phyloP scores from a whole-genome alignment of 1,284 basidiomycete species.

The Rhodotorula sp. region DNA sequence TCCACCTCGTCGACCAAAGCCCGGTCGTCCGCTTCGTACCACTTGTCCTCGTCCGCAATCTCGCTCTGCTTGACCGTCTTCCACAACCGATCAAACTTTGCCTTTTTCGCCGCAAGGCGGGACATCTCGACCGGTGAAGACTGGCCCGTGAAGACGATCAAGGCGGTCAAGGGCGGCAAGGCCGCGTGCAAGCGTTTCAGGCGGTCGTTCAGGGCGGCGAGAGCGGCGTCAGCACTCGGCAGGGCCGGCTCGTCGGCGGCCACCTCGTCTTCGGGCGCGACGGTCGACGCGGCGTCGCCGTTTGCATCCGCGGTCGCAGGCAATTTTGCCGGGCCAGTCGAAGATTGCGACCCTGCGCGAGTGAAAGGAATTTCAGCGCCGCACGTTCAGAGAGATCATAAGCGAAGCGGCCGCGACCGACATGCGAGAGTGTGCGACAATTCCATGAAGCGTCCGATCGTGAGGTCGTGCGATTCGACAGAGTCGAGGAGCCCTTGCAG shows the following conservation, averaged over 20 bases:
- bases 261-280: background rate
- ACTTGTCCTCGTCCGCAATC: slow-evolving; percentile 56
- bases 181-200: slow-evolving; percentile 64
- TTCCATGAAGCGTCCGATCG: slow-evolving; percentile 76
- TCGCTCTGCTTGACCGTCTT: slow-evolving; percentile 52
- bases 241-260: background rate
- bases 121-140: slow-evolving; percentile 78
- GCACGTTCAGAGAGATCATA: background rate
- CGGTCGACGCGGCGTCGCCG: background rate
- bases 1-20: slow-evolving; percentile 74
- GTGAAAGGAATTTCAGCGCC: background rate
- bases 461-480: slow-evolving; percentile 68
- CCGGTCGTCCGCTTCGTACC: slow-evolving; percentile 73
- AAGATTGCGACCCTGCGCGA: slow-evolving; percentile 38
- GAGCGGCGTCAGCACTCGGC: background rate
- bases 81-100: slow-evolving; percentile 68
- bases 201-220: slow-evolving; percentile 59
- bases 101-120: slow-evolving; percentile 64
- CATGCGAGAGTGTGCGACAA: slow-evolving; percentile 74
- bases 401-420: slow-evolving; percentile 52
- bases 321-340: slow-evolving; percentile 11
- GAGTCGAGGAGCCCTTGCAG: slow-evolving; percentile 63
- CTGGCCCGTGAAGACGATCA: slow-evolving; percentile 82
- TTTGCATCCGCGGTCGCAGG: background rate
- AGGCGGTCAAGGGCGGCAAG: slow-evolving; percentile 72